Percentiles rank a stretch among this genome's conserved stretches.
phyloP scores from a whole-genome alignment of 805 yeast genomes.

The Saccharomycopsis capsularis region DNA sequence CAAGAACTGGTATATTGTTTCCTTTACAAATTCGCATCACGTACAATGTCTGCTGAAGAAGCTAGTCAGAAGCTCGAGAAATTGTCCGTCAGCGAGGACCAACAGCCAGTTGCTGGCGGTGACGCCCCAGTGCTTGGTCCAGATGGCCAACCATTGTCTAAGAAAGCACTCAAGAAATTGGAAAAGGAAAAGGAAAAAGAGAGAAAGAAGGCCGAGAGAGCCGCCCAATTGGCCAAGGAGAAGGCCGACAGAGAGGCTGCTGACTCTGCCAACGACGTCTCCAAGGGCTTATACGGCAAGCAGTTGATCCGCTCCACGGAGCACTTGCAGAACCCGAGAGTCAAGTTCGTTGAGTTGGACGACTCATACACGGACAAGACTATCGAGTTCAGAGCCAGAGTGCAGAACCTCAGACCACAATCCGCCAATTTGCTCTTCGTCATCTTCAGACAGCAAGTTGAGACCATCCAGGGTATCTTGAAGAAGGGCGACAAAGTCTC shows the following conservation, averaged over 20 bases:
- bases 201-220: conserved; percentile 86
- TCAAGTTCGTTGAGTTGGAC: conserved; percentile 44
- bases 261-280: conserved; percentile 73
- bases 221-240: conserved; percentile 79
- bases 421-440: conserved; percentile 92
- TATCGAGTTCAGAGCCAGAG: conserved; percentile 86
- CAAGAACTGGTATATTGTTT: too few relatives aligned
- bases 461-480: conserved; percentile 75
- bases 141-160: conserved; percentile 82
- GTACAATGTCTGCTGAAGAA: conserved; percentile 18
- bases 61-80: conserved; percentile 13
- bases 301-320: conserved; percentile 73
- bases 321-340: conserved; percentile 62
- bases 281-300: conserved; percentile 84
- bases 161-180: conserved; percentile 91
- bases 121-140: conserved; percentile 36
- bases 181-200: conserved; percentile 91
- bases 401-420: conserved; percentile 89
- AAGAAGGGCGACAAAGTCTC: conserved; percentile 73
- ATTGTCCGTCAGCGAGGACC: conserved; percentile 9
- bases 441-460: conserved; percentile 85
- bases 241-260: conserved; percentile 60
- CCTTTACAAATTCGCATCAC: too few relatives aligned
- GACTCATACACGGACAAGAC: conserved; percentile 57
- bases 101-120: not conserved